Conservation (phyloP, 345 rosid genomes). For the Pistacia vera region DNA sequence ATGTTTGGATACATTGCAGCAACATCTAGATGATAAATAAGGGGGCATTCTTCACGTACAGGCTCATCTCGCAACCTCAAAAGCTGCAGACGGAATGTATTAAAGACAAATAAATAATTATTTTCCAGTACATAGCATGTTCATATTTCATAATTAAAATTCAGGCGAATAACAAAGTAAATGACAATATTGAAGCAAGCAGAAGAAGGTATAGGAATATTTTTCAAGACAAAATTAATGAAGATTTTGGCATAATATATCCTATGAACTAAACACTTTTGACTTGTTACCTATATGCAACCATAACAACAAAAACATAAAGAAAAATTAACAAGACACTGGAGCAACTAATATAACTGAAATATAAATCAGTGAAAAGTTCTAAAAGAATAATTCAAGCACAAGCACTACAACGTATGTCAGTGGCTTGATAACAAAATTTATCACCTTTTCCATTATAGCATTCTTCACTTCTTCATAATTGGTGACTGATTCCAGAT, state of each 20-base stretch:
- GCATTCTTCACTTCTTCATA: slow-evolving; percentile 85
- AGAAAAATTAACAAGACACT: slow-evolving; percentile 12
- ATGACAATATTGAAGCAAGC: neutral
- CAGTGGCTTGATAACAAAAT: slow-evolving; percentile 19
- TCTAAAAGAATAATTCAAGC: slow-evolving; percentile 9
- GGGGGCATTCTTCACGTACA: slow-evolving; percentile 89
- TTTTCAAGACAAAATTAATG: neutral
- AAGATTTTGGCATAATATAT: slow-evolving; percentile 7
- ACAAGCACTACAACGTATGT: slow-evolving; percentile 2
- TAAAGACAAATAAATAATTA: neutral
- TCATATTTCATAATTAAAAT: neutral
- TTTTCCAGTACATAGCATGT: neutral
- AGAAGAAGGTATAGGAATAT: neutral
- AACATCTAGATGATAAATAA: slow-evolving; percentile 95
- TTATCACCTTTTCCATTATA: slow-evolving; percentile 71
- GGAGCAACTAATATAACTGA: slow-evolving; percentile 4
- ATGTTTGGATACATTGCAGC: slow-evolving; percentile 99
- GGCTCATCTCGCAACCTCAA: slow-evolving; percentile 74
- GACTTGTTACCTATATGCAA: neutral
- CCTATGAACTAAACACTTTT: neutral
- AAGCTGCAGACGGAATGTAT: slow-evolving; percentile 57
- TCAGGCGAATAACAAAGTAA: slow-evolving; percentile 1
- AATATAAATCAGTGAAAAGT: slow-evolving; percentile 4
- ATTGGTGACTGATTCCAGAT: slow-evolving; percentile 74
- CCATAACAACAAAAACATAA: slow-evolving; percentile 1